These are phyloP conservation scores for Rhizopogon vulgaris DNA, from an alignment of 768 basidiomycete genomes.

Conservation along the genomic window DNA sequence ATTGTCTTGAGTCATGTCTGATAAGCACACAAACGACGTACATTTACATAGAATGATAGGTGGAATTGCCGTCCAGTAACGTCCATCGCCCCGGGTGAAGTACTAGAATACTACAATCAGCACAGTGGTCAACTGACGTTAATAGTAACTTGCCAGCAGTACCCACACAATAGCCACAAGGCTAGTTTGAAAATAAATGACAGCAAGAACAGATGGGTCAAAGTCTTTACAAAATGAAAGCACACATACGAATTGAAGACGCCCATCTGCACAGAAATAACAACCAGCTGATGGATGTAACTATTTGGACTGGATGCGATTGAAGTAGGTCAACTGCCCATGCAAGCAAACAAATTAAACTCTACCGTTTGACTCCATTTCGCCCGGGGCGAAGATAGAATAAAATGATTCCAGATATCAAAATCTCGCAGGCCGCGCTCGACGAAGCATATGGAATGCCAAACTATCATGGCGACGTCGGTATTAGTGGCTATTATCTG, in stretches of 20 bases:
- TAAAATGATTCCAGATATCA: conserved; percentile 15
- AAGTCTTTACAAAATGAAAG: not conserved
- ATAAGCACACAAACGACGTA: not conserved
- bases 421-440: conserved; percentile 7
- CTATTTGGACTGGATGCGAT: not conserved
- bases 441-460: conserved; percentile 19
- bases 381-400: conserved; percentile 15
- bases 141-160: not conserved
- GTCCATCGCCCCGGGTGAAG: not conserved
- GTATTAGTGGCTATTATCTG: not conserved
- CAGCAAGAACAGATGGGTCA: not conserved
- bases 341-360: not conserved
- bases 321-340: not conserved
- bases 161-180: not conserved
- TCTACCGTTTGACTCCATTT: conserved; percentile 7
- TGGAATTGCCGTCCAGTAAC: not conserved
- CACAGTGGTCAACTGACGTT: not conserved
- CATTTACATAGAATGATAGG: not conserved
- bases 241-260: not conserved
- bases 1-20: not conserved
- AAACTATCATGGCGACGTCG: not conserved
- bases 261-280: not conserved
- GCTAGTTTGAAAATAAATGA: not conserved
- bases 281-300: not conserved
- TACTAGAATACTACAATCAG: not conserved